Evolutionary conservation across 305 asterid genomes (phyloP).

Genomic region (Petunia hybrid): DNA sequence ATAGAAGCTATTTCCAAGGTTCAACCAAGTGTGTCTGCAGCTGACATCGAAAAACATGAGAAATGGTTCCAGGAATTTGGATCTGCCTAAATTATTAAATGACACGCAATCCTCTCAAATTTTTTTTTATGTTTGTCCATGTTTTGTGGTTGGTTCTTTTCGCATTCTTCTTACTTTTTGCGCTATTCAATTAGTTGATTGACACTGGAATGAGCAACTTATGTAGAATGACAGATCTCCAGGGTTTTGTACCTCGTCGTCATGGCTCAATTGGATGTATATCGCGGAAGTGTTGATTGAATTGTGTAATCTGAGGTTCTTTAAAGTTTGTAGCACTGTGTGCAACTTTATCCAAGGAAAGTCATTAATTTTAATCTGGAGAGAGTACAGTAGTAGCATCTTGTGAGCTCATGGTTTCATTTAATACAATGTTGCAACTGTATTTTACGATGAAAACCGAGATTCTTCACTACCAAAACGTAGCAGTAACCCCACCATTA

Average conservation of each 20-base stretch:
- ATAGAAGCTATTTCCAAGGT: constrained; percentile 87
- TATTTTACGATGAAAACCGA: not conserved
- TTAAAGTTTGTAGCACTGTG: not conserved
- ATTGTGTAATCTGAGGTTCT: not conserved
- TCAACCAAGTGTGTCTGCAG: constrained; percentile 94
- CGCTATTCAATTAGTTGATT: not conserved
- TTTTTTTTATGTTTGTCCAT: constrained; percentile 6
- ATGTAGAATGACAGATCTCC: constrained; percentile 17
- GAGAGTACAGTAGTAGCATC: not conserved
- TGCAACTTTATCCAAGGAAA: constrained; percentile 5
- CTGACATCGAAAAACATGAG: constrained; percentile 93
- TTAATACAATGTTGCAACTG: not conserved
- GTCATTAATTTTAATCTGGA: not conserved
- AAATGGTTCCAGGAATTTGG: constrained; percentile 97
- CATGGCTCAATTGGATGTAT: too few species aligned
- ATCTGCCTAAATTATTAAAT: constrained; percentile 58
- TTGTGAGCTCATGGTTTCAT: not conserved
- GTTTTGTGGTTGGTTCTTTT: constrained; percentile 1
- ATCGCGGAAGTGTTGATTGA: not conserved
- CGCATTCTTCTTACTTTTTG: not conserved
- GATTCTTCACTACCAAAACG: not conserved
- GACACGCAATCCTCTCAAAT: not conserved
- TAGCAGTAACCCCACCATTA: not conserved
- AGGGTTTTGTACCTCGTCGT: too few species aligned
- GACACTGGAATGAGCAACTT: not conserved